phyloP scores from a whole-genome alignment of 1,284 basidiomycete genomes.

The Flammula alnicola region DNA sequence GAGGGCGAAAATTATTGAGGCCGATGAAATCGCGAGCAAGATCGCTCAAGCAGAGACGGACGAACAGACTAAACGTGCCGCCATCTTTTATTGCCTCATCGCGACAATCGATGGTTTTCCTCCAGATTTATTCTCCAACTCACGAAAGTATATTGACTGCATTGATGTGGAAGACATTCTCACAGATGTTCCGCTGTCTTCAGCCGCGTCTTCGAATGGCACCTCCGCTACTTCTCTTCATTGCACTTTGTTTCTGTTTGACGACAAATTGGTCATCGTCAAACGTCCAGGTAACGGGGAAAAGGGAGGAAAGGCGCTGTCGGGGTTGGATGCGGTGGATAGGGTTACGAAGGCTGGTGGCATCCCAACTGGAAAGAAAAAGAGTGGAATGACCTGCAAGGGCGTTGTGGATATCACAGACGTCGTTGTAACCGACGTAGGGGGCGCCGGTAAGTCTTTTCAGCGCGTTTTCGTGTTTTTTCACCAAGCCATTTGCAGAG shows the following conservation, averaged over 20 bases:
- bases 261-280: slow-evolving; percentile 91
- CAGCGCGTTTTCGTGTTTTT: slow-evolving; percentile 6
- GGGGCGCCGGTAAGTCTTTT: slow-evolving; percentile 70
- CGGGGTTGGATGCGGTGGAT: slow-evolving; percentile 87
- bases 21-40: slow-evolving; percentile 84
- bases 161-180: slow-evolving; percentile 92
- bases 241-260: slow-evolving; percentile 93
- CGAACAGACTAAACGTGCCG: slow-evolving; percentile 87
- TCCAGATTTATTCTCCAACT: slow-evolving; percentile 83
- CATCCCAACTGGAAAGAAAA: slow-evolving; percentile 66
- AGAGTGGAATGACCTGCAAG: slow-evolving; percentile 83
- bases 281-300: slow-evolving; percentile 82
- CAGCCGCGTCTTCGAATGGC: slow-evolving; percentile 46
- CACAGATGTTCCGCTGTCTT: slow-evolving; percentile 50
- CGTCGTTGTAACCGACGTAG: slow-evolving; percentile 82
- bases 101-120: slow-evolving; percentile 92
- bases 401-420: slow-evolving; percentile 88
- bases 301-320: slow-evolving; percentile 73
- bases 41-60: slow-evolving; percentile 95
- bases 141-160: slow-evolving; percentile 88
- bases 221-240: slow-evolving; percentile 58
- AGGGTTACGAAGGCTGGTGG: slow-evolving; percentile 72
- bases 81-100: slow-evolving; percentile 87
- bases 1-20: slow-evolving; percentile 83
- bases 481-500: slow-evolving; percentile 49